Percentiles rank a stretch among this genome's conserved stretches.
Evolutionary conservation across 2,329 filamentous ascomycete species (phyloP).

Genomic region (Plectosphaerella plurivora): DNA sequence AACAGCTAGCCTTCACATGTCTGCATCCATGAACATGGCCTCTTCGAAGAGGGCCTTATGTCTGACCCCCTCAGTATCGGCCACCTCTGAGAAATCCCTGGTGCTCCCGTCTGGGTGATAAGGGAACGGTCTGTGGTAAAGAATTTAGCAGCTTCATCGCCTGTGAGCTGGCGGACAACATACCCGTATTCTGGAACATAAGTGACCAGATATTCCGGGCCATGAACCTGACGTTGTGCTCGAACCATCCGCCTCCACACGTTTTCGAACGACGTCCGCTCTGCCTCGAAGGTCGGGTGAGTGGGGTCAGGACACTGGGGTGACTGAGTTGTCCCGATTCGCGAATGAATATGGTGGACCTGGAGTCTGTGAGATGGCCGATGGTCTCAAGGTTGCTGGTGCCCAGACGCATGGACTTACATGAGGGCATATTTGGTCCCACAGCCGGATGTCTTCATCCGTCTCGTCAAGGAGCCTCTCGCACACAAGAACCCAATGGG

Average conservation of each 20-base stretch:
- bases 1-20: no score
- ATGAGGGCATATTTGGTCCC: constrained; percentile 20
- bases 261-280: constrained; percentile 25
- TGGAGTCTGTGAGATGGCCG: constrained; percentile 3
- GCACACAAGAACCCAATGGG: constrained; percentile 17
- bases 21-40: background rate
- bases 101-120: constrained; percentile 16
- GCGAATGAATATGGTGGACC: constrained; percentile 28
- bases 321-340: constrained; percentile 29
- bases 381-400: no score
- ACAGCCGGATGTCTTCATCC: constrained; percentile 14
- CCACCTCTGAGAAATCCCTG: constrained; percentile 15
- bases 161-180: background rate
- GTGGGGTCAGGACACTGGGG: constrained; percentile 29
- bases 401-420: constrained; percentile 12
- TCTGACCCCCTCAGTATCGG: constrained; percentile 16
- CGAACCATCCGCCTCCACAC: constrained; percentile 15
- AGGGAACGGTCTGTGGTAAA: constrained; percentile 14
- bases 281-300: constrained; percentile 19
- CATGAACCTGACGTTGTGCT: constrained; percentile 1
- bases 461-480: constrained; percentile 15
- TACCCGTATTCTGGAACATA: constrained; percentile 10
- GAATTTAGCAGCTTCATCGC: background rate
- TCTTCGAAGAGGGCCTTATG: constrained; percentile 15
- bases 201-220: constrained; percentile 1